phyloP scores from a whole-genome alignment of 495 filamentous ascomycete species.

The Tirmania nivea region DNA sequence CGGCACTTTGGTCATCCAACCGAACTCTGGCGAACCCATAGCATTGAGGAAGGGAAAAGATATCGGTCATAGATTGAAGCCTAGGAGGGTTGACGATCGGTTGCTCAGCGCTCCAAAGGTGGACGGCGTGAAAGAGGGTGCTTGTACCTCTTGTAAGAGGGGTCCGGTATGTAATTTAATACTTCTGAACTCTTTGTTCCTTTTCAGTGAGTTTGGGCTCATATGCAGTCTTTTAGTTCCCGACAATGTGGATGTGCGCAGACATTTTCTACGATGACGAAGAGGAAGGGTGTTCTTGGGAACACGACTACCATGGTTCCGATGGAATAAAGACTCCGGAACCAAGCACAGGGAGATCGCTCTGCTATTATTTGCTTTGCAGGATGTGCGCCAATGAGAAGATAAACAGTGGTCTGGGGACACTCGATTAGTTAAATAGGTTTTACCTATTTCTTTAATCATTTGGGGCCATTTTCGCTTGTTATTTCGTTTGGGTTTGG shows the following conservation, averaged over 20 bases:
- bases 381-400: not conserved
- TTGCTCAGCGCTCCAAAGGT: not conserved
- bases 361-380: not conserved
- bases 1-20: not conserved
- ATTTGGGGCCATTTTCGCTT: too few species aligned
- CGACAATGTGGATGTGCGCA: not conserved
- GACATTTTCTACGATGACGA: not conserved
- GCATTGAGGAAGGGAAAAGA: not conserved
- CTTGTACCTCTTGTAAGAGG: not conserved
- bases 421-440: too few species aligned
- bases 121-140: not conserved
- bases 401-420: not conserved
- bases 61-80: not conserved
- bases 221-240: not conserved
- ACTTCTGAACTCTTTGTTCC: not conserved
- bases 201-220: too few species aligned
- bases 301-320: not conserved
- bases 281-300: not conserved
- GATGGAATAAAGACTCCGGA: not conserved
- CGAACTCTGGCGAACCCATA: not conserved
- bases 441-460: too few species aligned
- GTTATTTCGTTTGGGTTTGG: too few species aligned
- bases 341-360: not conserved
- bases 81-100: not conserved
- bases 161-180: not conserved